Conservation (phyloP, 164 flowering plant genomes). For the Piper betle region DNA sequence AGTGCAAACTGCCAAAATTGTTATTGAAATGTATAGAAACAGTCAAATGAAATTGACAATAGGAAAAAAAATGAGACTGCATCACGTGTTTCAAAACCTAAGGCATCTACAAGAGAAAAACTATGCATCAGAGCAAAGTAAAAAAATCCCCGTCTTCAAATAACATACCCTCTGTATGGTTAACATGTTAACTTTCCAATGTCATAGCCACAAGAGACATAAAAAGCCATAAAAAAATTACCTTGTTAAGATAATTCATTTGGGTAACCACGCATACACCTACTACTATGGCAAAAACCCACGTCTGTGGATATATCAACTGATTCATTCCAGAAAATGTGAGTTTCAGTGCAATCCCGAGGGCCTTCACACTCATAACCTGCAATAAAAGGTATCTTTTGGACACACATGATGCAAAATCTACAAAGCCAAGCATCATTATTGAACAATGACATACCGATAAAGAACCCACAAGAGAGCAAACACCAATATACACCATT, state of each 20-base stretch:
- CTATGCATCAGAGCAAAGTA: too few relatives aligned
- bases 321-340: slow-evolving; percentile 62
- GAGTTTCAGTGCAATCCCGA: slow-evolving; percentile 58
- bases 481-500: slow-evolving; percentile 69
- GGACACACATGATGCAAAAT: too few relatives aligned
- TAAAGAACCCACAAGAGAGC: slow-evolving; percentile 71
- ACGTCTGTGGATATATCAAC: slow-evolving; percentile 49
- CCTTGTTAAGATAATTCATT: slow-evolving; percentile 66
- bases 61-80: too few relatives aligned
- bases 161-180: too few relatives aligned
- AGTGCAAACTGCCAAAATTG: too few relatives aligned
- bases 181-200: too few relatives aligned
- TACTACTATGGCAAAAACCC: slow-evolving; percentile 45
- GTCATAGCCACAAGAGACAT: too few relatives aligned
- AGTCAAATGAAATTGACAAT: too few relatives aligned
- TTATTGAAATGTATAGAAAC: too few relatives aligned
- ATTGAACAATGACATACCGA: slow-evolving; percentile 31
- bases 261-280: slow-evolving; percentile 40
- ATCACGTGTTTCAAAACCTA: too few relatives aligned
- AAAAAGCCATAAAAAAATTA: slow-evolving; percentile 8
- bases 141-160: too few relatives aligned
- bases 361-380: slow-evolving; percentile 69
- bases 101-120: too few relatives aligned
- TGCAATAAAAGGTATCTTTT: slow-evolving; percentile 7
- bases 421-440: background rate